phyloP scores from a whole-genome alignment of 2,329 filamentous ascomycete genomes.

The Stagonosporopsis cucurbitacearum region DNA sequence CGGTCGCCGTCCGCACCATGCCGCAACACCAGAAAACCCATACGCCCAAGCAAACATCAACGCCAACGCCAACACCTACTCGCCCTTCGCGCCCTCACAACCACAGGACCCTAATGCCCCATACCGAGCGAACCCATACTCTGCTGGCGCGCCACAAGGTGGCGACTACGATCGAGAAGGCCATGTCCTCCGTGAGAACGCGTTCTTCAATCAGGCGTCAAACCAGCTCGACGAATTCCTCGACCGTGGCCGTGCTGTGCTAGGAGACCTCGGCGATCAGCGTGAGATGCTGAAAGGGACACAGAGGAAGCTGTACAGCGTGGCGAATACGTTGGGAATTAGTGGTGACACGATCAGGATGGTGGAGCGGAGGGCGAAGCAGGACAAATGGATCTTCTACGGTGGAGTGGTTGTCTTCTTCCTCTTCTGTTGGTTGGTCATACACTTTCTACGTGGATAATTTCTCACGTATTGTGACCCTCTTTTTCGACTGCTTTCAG shows the following conservation, averaged over 20 bases:
- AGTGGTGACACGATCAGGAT: conserved; percentile 96
- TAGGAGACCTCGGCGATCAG: conserved; percentile 87
- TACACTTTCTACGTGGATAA: conserved; percentile 73
- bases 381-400: conserved; percentile 99
- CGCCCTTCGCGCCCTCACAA: conserved; percentile 41
- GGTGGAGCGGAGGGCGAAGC: conserved; percentile 87
- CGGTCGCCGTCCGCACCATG: conserved; percentile 79
- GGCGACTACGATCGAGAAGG: conserved; percentile 73
- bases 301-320: conserved; percentile 86
- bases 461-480: neutral
- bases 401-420: conserved; percentile 86
- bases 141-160: conserved; percentile 40
- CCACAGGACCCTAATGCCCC: conserved; percentile 41
- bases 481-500: neutral
- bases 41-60: conserved; percentile 63
- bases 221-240: conserved; percentile 91
- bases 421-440: conserved; percentile 86
- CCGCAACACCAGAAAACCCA: conserved; percentile 88
- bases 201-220: conserved; percentile 83
- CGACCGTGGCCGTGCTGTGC: conserved; percentile 85
- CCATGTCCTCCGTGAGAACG: conserved; percentile 87
- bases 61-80: conserved; percentile 28
- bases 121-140: conserved; percentile 52
- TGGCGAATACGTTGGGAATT: conserved; percentile 91
- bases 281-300: conserved; percentile 94